Evolutionary conservation across 169 alveolate species (phyloP).

Genomic region (Nephromyces sp.): DNA sequence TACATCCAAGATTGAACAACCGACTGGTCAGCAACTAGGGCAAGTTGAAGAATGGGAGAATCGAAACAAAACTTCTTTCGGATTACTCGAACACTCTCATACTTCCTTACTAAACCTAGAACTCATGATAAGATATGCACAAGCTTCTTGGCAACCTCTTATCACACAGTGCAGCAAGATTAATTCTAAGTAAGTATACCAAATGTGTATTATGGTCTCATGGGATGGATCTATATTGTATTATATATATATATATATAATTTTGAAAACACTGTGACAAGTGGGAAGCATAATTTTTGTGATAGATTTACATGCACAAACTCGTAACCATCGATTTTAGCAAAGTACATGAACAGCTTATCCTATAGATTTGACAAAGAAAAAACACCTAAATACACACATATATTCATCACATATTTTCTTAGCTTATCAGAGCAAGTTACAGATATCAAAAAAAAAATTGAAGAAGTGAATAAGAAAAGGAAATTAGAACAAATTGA

Average conservation of each 20-base stretch:
- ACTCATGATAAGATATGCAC: background rate
- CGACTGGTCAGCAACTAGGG: background rate
- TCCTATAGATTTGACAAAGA: too few relatives aligned
- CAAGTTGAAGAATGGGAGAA: background rate
- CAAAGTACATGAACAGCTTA: too few relatives aligned
- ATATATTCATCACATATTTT: too few relatives aligned
- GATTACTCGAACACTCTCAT: background rate
- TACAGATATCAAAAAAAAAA: background rate
- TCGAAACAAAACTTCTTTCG: background rate
- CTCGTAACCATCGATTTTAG: too few relatives aligned
- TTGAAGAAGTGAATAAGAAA: slow-evolving; percentile 10
- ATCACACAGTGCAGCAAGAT: background rate
- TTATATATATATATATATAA: too few relatives aligned
- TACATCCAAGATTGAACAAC: background rate
- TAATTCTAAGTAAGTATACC: too few relatives aligned
- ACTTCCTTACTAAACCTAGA: background rate
- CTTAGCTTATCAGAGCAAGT: background rate
- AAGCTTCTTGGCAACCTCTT: background rate
- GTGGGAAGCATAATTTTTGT: too few relatives aligned
- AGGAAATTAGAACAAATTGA: slow-evolving; percentile 16
- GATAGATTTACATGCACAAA: too few relatives aligned
- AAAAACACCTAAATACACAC: too few relatives aligned
- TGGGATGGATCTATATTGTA: too few relatives aligned
- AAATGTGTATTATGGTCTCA: too few relatives aligned
- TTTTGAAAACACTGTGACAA: too few relatives aligned